Evolutionary conservation across 2,329 filamentous ascomycete species (phyloP).

Genomic region (Pyricularia grisea): DNA sequence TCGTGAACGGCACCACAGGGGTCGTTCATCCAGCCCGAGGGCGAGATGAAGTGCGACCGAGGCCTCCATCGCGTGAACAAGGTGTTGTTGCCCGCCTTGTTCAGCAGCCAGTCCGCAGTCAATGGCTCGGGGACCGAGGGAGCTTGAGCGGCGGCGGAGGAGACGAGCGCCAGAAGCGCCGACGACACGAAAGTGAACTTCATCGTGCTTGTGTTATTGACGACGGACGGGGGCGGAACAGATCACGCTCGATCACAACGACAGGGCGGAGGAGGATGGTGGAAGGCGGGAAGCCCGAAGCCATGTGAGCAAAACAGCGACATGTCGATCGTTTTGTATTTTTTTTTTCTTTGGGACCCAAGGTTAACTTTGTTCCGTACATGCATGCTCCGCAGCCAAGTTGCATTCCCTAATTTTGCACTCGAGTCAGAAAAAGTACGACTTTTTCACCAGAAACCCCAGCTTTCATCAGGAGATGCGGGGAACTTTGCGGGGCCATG

Average conservation of each 20-base stretch:
- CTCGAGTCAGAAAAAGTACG: not conserved
- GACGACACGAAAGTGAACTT: not conserved
- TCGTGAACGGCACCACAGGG: slow-evolving; percentile 41
- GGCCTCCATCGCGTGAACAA: slow-evolving; percentile 1
- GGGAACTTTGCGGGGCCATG: not conserved
- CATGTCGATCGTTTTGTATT: not conserved
- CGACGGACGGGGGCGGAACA: not conserved
- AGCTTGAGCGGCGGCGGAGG: not conserved
- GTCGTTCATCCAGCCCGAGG: slow-evolving; percentile 26
- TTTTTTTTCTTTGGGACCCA: not conserved
- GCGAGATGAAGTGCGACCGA: slow-evolving; percentile 13
- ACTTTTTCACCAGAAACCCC: not conserved
- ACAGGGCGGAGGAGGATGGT: not conserved
- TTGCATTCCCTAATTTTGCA: not conserved
- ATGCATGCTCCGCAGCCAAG: not conserved
- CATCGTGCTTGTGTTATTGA: not conserved
- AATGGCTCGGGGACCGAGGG: not conserved
- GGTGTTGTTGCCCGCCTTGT: slow-evolving; percentile 1
- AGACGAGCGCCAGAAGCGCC: not conserved
- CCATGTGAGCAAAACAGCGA: not conserved
- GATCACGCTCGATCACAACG: not conserved
- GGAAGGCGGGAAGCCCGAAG: not conserved
- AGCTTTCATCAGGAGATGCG: not conserved
- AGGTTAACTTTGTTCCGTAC: not conserved
- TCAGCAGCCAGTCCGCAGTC: not conserved